Evolutionary conservation across 805 yeast species (phyloP), one percentile per base, ranked within the genome.

Genomic region (Komagataella populi): DNA sequence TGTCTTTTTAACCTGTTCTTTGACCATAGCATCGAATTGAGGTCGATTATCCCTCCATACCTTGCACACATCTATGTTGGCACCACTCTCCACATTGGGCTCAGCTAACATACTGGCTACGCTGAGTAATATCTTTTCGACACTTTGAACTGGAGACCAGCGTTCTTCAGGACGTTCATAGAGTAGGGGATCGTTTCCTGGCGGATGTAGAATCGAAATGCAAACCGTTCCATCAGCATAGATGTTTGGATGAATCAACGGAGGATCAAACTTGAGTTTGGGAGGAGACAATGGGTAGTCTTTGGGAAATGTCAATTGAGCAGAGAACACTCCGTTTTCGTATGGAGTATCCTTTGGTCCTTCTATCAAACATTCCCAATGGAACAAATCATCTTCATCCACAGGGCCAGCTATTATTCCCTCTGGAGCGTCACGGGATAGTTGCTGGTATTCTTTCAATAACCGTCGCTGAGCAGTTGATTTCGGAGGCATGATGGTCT

Each of bases 141-240:
- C 90, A 63, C 95, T 86, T 65, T 93, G 99, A 30, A 93, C 90
- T 0, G 99, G 99, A 6, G 95, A 86, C 99, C 99, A 93, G 57
- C 99, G 73, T 68, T 93, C 99, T 59, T 90, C 95, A 0, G 98
- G 96, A 30, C 87, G 69, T 66, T 93, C 99, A 68, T 93, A 93
- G 75, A 84, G 89, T 64, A 89, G 80, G 18, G 99, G 98, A 66
- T 93, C 99, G 59, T 90, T 96, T 8, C 99, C 99, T 1, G 98
- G 96, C 1, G 96, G 81, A 64, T 93, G 99, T 56, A 93, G 72
- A 49, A 93, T 93, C 14, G 96, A 87, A 49, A 93, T 93, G 66
- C 99, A 93, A 3, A 93, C 99, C 22, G 87, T 87, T 2, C 99
- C 99, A 62, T 90, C 96, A 49, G 86, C 80, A 64, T 91, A 93